phyloP scores from a whole-genome alignment of 139 green algal species.

The Closterium sp. region DNA sequence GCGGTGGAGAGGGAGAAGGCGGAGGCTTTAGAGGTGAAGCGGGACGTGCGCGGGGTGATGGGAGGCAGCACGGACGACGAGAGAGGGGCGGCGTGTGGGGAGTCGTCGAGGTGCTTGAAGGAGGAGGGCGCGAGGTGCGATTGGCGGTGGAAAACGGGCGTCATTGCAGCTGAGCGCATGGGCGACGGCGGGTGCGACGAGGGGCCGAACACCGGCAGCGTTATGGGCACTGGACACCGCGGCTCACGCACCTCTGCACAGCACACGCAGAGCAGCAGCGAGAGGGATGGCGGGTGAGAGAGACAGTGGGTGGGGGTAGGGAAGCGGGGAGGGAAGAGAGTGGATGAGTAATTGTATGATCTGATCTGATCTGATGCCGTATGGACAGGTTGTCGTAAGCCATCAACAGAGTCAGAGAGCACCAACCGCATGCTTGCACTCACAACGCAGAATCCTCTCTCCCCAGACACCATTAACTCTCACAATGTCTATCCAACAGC shows the following conservation, averaged over 20 bases:
- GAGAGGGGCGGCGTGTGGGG: background rate
- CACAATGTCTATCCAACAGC: too few relatives aligned
- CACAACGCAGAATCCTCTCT: too few relatives aligned
- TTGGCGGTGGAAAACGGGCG: background rate
- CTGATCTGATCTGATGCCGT: too few relatives aligned
- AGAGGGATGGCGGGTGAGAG: too few relatives aligned
- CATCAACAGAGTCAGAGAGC: too few relatives aligned
- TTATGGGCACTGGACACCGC: background rate
- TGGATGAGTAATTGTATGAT: too few relatives aligned
- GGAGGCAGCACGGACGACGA: background rate
- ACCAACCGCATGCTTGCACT: too few relatives aligned
- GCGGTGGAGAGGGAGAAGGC: background rate
- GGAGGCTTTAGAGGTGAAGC: background rate
- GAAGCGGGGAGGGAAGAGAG: too few relatives aligned
- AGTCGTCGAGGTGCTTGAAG: background rate
- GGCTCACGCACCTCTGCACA: background rate
- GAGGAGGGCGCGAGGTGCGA: background rate
- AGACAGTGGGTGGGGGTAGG: too few relatives aligned
- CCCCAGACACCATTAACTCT: too few relatives aligned
- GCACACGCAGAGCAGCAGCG: background rate
- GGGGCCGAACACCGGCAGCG: background rate
- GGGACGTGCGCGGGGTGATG: background rate
- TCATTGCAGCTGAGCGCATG: background rate
- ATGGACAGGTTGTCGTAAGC: too few relatives aligned
- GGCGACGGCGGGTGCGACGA: background rate